Conservation (phyloP, 1,284 basidiomycete genomes). For the Trametes versicolor region DNA sequence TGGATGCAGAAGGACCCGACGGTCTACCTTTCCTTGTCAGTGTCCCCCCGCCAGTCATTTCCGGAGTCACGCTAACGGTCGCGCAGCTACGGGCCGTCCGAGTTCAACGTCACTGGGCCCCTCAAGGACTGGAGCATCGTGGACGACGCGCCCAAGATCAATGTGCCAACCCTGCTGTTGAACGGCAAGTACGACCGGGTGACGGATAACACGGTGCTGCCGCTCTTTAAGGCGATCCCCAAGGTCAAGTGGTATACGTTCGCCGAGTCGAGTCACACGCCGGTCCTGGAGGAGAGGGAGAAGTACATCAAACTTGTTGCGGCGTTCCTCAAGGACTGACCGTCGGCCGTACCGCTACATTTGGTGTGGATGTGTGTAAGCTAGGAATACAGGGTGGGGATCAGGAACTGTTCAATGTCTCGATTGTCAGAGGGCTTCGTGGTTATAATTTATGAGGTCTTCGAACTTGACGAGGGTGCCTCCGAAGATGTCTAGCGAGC, state of each 20-base stretch:
- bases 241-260: slow-evolving; percentile 46
- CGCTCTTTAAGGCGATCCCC: slow-evolving; percentile 56
- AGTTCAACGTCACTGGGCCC: slow-evolving; percentile 58
- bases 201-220: slow-evolving; percentile 54
- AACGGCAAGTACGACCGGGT: slow-evolving; percentile 63
- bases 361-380: neutral
- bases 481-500: slow-evolving; percentile 87
- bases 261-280: slow-evolving; percentile 40
- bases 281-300: slow-evolving; percentile 43
- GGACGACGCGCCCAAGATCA: slow-evolving; percentile 55
- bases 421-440: slow-evolving; percentile 1
- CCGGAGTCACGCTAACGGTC: neutral
- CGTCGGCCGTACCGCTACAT: neutral
- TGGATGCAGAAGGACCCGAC: slow-evolving; percentile 55
- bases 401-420: neutral
- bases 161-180: slow-evolving; percentile 57
- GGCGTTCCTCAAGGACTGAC: slow-evolving; percentile 30
- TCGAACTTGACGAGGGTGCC: slow-evolving; percentile 78
- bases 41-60: slow-evolving; percentile 6
- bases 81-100: slow-evolving; percentile 60
- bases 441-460: slow-evolving; percentile 62
- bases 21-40: slow-evolving; percentile 57
- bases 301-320: slow-evolving; percentile 38
- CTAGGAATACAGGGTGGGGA: neutral
- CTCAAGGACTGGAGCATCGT: slow-evolving; percentile 60